Evolutionary conservation across 768 basidiomycete genomes (phyloP).

Genomic region (Podaxis sp.): DNA sequence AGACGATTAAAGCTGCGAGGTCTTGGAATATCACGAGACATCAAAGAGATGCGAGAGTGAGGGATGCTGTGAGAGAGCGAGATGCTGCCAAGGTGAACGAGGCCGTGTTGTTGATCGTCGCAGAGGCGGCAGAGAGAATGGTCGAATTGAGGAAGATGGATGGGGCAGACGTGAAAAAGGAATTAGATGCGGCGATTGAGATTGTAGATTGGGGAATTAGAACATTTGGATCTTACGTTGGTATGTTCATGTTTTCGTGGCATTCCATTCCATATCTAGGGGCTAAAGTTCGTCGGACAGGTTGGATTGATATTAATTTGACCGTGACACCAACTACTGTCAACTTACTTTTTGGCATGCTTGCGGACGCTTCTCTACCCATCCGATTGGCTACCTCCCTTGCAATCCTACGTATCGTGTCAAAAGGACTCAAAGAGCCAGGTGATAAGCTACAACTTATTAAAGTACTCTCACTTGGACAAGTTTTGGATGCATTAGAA

Average conservation of each 20-base stretch:
- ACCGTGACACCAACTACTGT: constrained; percentile 90
- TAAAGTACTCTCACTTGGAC: constrained; percentile 81
- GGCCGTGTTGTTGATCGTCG: constrained; percentile 79
- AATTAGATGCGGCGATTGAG: constrained; percentile 61
- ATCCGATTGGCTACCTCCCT: constrained; percentile 81
- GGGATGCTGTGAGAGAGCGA: constrained; percentile 86
- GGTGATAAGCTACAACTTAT: constrained; percentile 86
- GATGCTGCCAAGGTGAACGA: constrained; percentile 87
- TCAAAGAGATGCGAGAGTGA: constrained; percentile 74
- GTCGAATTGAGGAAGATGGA: constrained; percentile 44
- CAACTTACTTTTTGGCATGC: constrained; percentile 75
- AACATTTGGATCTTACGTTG: constrained; percentile 90
- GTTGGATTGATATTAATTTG: constrained; percentile 97
- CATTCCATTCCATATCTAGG: not conserved
- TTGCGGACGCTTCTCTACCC: constrained; percentile 71
- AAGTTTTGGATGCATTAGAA: constrained; percentile 80
- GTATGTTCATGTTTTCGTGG: constrained; percentile 46
- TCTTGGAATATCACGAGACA: constrained; percentile 66
- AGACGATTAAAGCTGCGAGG: constrained; percentile 85
- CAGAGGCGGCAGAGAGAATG: constrained; percentile 64
- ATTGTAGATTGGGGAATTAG: constrained; percentile 90
- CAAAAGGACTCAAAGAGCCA: constrained; percentile 91
- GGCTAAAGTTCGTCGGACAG: constrained; percentile 34
- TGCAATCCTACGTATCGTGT: constrained; percentile 79
- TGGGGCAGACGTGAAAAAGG: constrained; percentile 35